phyloP scores from a whole-genome alignment of 371 early-diverging fungal genomes.

The Choanephora cucurbitarum region DNA sequence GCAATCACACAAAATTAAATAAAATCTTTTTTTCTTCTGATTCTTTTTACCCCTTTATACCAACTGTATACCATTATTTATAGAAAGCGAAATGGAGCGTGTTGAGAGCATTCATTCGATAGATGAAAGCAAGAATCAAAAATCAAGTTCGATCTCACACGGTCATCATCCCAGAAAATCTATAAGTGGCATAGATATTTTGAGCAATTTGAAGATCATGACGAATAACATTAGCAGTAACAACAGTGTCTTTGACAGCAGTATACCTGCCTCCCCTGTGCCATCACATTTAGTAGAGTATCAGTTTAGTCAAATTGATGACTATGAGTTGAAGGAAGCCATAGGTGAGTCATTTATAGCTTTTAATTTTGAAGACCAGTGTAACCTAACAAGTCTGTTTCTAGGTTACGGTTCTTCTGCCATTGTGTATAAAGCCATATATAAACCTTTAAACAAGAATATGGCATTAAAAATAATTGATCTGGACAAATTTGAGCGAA shows the following conservation, averaged over 20 bases:
- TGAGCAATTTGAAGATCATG: conserved; percentile 25
- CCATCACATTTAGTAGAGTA: conserved; percentile 21
- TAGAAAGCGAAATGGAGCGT: conserved; percentile 11
- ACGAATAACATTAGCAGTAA: conserved; percentile 15
- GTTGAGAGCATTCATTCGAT: conserved; percentile 18
- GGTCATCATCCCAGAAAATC: conserved; percentile 22
- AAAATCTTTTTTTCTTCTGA: not conserved
- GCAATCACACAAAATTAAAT: not conserved
- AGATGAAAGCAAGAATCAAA: conserved; percentile 12
- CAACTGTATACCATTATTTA: not conserved
- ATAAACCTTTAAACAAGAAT: conserved; percentile 68
- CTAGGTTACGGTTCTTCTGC: conserved; percentile 87
- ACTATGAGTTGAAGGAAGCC: conserved; percentile 41
- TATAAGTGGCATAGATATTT: conserved; percentile 25
- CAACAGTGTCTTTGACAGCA: conserved; percentile 1
- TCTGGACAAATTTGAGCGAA: conserved; percentile 90
- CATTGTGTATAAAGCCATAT: conserved; percentile 79
- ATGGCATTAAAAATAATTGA: conserved; percentile 91
- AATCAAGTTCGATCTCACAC: conserved; percentile 10
- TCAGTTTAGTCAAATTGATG: conserved; percentile 36
- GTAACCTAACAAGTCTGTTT: too few relatives aligned
- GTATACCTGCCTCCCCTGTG: conserved; percentile 19
- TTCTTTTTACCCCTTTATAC: not conserved
- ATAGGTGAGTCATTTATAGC: conserved; percentile 30
- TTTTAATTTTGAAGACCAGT: not conserved